Conservation (phyloP, 2,329 filamentous ascomycete species). For the Helotiales sp. region DNA sequence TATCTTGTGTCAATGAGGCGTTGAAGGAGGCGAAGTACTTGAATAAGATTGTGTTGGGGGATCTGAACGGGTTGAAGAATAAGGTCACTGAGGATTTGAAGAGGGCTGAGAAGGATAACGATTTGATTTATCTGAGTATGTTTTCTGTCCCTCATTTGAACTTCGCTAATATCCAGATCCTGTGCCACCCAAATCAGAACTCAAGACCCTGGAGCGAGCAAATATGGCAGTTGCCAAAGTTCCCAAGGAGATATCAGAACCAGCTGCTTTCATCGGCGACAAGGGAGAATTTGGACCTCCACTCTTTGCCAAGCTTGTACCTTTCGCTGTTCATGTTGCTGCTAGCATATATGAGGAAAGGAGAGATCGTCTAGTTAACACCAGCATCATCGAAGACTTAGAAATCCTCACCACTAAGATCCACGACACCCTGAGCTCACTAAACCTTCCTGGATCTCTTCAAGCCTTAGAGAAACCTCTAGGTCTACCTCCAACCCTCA, state of each 20-base stretch:
- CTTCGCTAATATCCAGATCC: slow-evolving; percentile 56
- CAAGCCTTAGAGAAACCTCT: slow-evolving; percentile 95
- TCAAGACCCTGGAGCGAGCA: slow-evolving; percentile 83
- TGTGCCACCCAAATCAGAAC: slow-evolving; percentile 85
- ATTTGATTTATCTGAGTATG: slow-evolving; percentile 86
- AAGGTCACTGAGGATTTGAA: slow-evolving; percentile 87
- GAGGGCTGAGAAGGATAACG: slow-evolving; percentile 93
- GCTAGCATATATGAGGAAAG: slow-evolving; percentile 95
- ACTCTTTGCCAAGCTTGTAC: slow-evolving; percentile 88
- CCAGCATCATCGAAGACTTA: slow-evolving; percentile 82
- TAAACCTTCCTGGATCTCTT: slow-evolving; percentile 89
- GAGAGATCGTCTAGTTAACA: slow-evolving; percentile 87
- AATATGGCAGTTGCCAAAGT: slow-evolving; percentile 84
- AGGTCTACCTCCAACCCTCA: slow-evolving; percentile 81
- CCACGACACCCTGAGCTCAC: slow-evolving; percentile 76
- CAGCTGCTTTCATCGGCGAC: slow-evolving; percentile 80
- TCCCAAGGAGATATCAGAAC: slow-evolving; percentile 81
- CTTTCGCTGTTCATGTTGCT: slow-evolving; percentile 93
- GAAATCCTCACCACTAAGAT: slow-evolving; percentile 81
- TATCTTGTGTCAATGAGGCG: slow-evolving; percentile 82
- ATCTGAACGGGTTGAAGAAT: slow-evolving; percentile 81
- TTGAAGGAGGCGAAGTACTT: slow-evolving; percentile 84
- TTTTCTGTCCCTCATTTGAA: slow-evolving; percentile 15
- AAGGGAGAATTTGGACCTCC: slow-evolving; percentile 81
- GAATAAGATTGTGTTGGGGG: slow-evolving; percentile 79